Percentiles rank a stretch among this genome's conserved stretches.
Evolutionary conservation across 768 basidiomycete species (phyloP).

Genomic region (Amanita exitialis): DNA sequence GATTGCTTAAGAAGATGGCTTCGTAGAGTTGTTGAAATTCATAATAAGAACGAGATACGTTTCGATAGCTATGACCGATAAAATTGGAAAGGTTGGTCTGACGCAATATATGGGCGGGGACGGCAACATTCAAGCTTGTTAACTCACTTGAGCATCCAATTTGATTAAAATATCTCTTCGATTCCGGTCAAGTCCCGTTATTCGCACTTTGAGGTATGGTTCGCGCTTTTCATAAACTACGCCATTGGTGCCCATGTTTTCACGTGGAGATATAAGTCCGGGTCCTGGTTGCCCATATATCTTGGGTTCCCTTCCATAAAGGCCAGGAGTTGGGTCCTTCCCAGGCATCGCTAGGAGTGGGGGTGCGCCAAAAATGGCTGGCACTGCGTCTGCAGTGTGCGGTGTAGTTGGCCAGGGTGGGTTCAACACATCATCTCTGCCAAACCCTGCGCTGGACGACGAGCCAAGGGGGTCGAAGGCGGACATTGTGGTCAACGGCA

Average conservation of each 20-base stretch:
- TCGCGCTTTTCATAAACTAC: constrained; percentile 63
- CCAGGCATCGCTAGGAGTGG: constrained; percentile 41
- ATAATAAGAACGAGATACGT: constrained; percentile 88
- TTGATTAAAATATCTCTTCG: constrained; percentile 88
- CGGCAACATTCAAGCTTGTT: neutral
- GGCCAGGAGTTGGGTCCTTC: constrained; percentile 41
- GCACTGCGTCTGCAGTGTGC: constrained; percentile 60
- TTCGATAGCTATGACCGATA: constrained; percentile 80
- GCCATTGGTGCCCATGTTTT: constrained; percentile 59
- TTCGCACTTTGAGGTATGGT: constrained; percentile 82
- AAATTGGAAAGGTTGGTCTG: constrained; percentile 95
- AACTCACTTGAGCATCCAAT: constrained; percentile 85
- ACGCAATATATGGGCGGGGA: constrained; percentile 1
- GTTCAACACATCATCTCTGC: constrained; percentile 33
- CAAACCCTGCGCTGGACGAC: constrained; percentile 37
- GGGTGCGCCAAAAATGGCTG: constrained; percentile 57
- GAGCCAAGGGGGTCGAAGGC: constrained; percentile 73
- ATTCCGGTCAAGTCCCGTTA: constrained; percentile 90
- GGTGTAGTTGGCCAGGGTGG: constrained; percentile 81
- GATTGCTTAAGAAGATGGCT: constrained; percentile 79
- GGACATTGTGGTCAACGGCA: constrained; percentile 1
- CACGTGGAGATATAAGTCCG: constrained; percentile 71
- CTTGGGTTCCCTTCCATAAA: constrained; percentile 73
- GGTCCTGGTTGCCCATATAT: constrained; percentile 83
- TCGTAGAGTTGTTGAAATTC: constrained; percentile 96